These are phyloP conservation scores for Uronychia binucleata DNA, from an alignment of 73 alveolate species.

Conservation along the genomic window DNA sequence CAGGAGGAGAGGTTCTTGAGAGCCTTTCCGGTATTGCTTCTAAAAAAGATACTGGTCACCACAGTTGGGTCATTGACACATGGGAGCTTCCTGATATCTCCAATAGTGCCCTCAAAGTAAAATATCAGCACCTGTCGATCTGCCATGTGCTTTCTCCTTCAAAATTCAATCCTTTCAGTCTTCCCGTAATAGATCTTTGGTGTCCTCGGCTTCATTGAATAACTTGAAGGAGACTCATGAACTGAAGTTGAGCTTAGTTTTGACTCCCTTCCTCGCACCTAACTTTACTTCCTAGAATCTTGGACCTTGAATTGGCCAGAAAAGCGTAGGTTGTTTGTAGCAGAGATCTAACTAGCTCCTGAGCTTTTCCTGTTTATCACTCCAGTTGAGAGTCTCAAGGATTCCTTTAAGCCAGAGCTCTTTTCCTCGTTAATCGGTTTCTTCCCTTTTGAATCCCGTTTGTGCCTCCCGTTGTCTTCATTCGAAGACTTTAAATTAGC, in stretches of 20 bases:
- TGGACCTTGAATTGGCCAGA: no score
- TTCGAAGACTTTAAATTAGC: no score
- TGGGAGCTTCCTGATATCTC: not conserved
- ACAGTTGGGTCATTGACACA: not conserved
- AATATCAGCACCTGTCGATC: not conserved
- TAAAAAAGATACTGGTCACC: not conserved
- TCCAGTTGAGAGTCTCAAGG: no score
- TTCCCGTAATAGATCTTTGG: not conserved
- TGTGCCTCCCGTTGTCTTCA: no score
- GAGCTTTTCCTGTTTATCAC: no score
- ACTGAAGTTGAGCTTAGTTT: no score
- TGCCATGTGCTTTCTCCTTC: not conserved
- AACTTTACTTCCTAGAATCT: no score
- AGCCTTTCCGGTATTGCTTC: not conserved
- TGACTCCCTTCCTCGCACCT: not conserved
- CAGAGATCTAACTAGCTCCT: no score
- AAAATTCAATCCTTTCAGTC: not conserved
- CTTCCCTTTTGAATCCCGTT: no score
- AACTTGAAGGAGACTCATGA: not conserved
- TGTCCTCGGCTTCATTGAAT: not conserved
- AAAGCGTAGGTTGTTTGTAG: no score
- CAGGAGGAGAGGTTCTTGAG: not conserved
- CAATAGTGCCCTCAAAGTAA: not conserved
- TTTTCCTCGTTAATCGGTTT: no score
- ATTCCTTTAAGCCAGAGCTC: no score